Evolutionary conservation across 257 asterid genomes (phyloP).

Genomic region (Solanum pimpinellifolium): DNA sequence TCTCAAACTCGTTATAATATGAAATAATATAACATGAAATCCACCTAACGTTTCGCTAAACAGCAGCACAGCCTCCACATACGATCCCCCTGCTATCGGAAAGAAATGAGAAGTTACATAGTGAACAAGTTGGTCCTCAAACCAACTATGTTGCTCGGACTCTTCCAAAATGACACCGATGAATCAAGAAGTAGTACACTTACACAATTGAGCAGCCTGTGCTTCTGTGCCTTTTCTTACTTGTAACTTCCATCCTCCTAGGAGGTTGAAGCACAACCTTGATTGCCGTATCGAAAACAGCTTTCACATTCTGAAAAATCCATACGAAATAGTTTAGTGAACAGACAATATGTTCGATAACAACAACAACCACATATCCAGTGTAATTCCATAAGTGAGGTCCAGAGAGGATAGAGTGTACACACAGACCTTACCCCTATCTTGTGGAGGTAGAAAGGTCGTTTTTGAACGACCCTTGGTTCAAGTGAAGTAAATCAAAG

Average conservation of each 20-base stretch:
- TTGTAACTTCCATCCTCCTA: conserved; percentile 59
- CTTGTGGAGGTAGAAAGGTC: not conserved
- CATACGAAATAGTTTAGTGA: not conserved
- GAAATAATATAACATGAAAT: not conserved
- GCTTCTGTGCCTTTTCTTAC: conserved; percentile 45
- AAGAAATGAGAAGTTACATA: not conserved
- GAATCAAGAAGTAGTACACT: conserved; percentile 7
- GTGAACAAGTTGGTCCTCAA: not conserved
- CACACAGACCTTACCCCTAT: not conserved
- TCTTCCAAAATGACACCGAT: not conserved
- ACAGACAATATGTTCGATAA: not conserved
- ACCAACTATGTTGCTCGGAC: not conserved
- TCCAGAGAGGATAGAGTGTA: not conserved
- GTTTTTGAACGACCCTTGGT: not conserved
- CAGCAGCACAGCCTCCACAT: conserved; percentile 67
- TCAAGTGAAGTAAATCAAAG: not conserved
- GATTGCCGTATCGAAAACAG: conserved; percentile 86
- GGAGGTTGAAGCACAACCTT: conserved; percentile 94
- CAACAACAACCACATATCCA: not conserved
- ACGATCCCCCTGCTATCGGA: conserved; percentile 46
- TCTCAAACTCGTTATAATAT: not conserved
- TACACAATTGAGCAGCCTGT: conserved; percentile 77
- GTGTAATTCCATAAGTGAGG: not conserved
- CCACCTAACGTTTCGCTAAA: conserved; percentile 1
- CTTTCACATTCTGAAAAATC: conserved; percentile 69